phyloP scores from a whole-genome alignment of 2,329 filamentous ascomycete genomes.

The Verruconis gallopava region DNA sequence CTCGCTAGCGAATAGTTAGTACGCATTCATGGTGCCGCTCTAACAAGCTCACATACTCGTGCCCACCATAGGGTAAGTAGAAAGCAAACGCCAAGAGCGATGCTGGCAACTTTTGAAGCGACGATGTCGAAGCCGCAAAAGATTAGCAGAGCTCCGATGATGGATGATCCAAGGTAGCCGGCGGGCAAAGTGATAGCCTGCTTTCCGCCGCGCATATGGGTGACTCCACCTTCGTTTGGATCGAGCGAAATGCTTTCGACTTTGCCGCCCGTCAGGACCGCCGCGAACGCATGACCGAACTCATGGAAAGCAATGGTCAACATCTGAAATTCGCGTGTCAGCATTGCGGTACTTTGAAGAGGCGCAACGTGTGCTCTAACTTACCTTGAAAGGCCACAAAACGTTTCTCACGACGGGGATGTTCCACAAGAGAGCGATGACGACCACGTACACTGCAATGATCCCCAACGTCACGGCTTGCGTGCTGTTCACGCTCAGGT shows the following conservation, averaged over 20 bases:
- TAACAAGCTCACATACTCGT: too few species aligned
- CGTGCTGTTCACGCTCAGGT: slow-evolving; percentile 50
- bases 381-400: slow-evolving; percentile 70
- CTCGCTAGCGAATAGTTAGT: too few species aligned
- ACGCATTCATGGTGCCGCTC: too few species aligned
- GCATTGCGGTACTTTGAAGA: too few species aligned
- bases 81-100: slow-evolving; percentile 61
- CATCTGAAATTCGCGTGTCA: slow-evolving; percentile 56
- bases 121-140: slow-evolving; percentile 75
- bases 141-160: slow-evolving; percentile 65
- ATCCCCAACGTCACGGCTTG: slow-evolving; percentile 59
- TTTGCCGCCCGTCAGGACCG: slow-evolving; percentile 56
- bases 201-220: slow-evolving; percentile 61
- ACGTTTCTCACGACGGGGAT: slow-evolving; percentile 61
- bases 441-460: slow-evolving; percentile 58
- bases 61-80: slow-evolving; percentile 75
- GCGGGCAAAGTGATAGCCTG: slow-evolving; percentile 60
- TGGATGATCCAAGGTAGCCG: slow-evolving; percentile 62
- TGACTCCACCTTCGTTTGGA: slow-evolving; percentile 65
- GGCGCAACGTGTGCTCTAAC: too few species aligned
- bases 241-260: slow-evolving; percentile 65
- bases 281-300: slow-evolving; percentile 61
- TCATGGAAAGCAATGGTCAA: slow-evolving; percentile 75
- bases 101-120: slow-evolving; percentile 64
- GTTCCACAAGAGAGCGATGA: slow-evolving; percentile 68